These are phyloP conservation scores for Bacterosira constricta DNA, from an alignment of 108 stramenopile species.

Conservation along the genomic window DNA sequence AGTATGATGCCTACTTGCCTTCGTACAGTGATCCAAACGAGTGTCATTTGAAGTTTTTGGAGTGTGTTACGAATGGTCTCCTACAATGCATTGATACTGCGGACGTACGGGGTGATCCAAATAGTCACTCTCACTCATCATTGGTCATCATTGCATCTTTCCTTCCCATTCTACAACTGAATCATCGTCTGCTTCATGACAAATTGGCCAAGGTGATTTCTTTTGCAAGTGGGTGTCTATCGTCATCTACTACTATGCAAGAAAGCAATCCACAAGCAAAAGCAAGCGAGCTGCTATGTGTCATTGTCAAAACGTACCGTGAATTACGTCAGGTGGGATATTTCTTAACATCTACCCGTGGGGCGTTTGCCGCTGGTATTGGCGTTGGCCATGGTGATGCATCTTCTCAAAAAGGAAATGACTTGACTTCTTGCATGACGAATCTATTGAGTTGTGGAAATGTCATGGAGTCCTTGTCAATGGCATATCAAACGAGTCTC, in stretches of 20 bases:
- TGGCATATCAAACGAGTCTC: conserved; percentile 29
- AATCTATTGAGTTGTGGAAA: conserved; percentile 4
- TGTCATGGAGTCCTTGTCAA: conserved; percentile 4
- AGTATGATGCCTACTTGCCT: conserved; percentile 70
- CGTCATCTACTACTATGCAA: background rate
- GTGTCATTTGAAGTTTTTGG: conserved; percentile 50
- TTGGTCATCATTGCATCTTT: conserved; percentile 14
- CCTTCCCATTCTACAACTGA: conserved; percentile 34
- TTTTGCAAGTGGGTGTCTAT: conserved; percentile 19
- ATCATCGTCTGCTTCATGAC: conserved; percentile 58
- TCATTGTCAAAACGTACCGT: conserved; percentile 51
- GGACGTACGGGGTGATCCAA: too few relatives aligned
- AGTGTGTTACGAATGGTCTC: conserved; percentile 30
- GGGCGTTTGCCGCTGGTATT: background rate
- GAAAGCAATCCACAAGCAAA: too few relatives aligned
- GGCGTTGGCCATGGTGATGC: too few relatives aligned
- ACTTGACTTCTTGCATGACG: background rate
- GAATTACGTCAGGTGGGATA: conserved; percentile 61
- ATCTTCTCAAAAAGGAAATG: background rate
- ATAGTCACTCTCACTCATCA: too few relatives aligned
- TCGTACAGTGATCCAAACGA: conserved; percentile 61
- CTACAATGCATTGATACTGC: conserved; percentile 1
- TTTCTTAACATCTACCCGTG: conserved; percentile 35
- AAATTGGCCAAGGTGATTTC: conserved; percentile 32
- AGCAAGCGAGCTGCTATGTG: conserved; percentile 33